phyloP scores from a whole-genome alignment of 2,329 filamentous ascomycete species.

The Coniella lustricola region DNA sequence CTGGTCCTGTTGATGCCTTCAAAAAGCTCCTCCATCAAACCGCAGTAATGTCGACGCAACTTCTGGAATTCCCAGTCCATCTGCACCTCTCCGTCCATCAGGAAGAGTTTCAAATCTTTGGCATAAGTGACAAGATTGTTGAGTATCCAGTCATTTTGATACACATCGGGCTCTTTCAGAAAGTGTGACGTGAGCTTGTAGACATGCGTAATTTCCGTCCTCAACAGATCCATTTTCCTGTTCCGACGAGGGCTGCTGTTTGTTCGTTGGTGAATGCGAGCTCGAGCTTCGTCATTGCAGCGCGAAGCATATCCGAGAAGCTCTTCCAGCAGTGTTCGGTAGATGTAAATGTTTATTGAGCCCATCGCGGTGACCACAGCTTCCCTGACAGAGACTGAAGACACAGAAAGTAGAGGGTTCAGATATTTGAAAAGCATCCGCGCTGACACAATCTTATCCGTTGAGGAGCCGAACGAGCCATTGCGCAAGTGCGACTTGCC shows the following conservation, averaged over 20 bases:
- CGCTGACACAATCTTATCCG: conserved; percentile 79
- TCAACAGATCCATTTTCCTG: conserved; percentile 74
- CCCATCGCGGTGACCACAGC: conserved; percentile 88
- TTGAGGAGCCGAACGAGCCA: conserved; percentile 61
- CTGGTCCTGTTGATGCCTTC: conserved; percentile 81
- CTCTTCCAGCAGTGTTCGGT: conserved; percentile 82
- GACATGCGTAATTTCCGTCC: conserved; percentile 92
- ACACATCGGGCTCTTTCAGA: conserved; percentile 68
- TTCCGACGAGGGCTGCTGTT: conserved; percentile 77
- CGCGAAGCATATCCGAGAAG: conserved; percentile 78
- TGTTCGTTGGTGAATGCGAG: conserved; percentile 78
- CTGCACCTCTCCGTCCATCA: conserved; percentile 92
- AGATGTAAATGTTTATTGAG: conserved; percentile 91
- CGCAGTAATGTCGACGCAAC: conserved; percentile 86
- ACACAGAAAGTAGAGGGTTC: conserved; percentile 76
- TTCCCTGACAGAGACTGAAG: conserved; percentile 74
- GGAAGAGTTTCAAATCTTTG: conserved; percentile 85
- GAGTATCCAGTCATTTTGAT: conserved; percentile 83
- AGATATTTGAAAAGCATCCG: conserved; percentile 85
- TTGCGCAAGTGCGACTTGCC: conserved; percentile 73
- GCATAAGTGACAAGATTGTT: conserved; percentile 83
- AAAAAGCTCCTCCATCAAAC: conserved; percentile 85
- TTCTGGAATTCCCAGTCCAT: conserved; percentile 93
- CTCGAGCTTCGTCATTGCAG: conserved; percentile 83
- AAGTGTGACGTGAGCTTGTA: conserved; percentile 93